Evolutionary conservation across 164 flowering plant species (phyloP).

Genomic region (Kingdonia uniflora): DNA sequence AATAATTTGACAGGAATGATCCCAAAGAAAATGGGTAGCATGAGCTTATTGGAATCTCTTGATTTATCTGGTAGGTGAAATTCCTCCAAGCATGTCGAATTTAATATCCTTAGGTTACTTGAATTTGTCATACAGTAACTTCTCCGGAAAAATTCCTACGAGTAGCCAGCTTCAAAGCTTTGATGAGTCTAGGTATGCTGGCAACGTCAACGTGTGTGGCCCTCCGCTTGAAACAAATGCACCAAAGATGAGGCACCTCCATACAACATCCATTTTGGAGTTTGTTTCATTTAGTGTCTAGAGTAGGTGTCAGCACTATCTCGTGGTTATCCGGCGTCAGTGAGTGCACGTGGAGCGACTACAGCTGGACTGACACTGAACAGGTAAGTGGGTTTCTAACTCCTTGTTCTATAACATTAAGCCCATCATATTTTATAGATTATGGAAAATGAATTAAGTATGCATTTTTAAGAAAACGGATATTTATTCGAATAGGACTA

Average conservation of each 20-base stretch:
- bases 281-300: too few species aligned
- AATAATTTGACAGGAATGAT: slow-evolving; percentile 8
- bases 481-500: too few species aligned
- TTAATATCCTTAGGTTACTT: slow-evolving; percentile 1
- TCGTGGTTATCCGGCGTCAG: too few species aligned
- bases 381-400: too few species aligned
- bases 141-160: slow-evolving; percentile 10
- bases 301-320: too few species aligned
- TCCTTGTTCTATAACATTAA: too few species aligned
- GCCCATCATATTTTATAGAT: too few species aligned
- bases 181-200: slow-evolving; percentile 1
- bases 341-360: too few species aligned
- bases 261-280: too few species aligned
- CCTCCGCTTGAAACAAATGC: slow-evolving; percentile 3
- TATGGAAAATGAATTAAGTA: too few species aligned
- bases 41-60: slow-evolving; percentile 1
- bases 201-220: neutral
- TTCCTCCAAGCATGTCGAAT: slow-evolving; percentile 6
- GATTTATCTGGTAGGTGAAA: slow-evolving; percentile 6
- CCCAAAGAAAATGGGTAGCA: slow-evolving; percentile 5
- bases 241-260: neutral
- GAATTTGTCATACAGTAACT: slow-evolving; percentile 9
- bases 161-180: slow-evolving; percentile 11
- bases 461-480: too few species aligned
- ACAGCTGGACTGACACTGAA: too few species aligned